Evolutionary conservation across 495 filamentous ascomycete species (phyloP).

Genomic region (Immersiella caudata): DNA sequence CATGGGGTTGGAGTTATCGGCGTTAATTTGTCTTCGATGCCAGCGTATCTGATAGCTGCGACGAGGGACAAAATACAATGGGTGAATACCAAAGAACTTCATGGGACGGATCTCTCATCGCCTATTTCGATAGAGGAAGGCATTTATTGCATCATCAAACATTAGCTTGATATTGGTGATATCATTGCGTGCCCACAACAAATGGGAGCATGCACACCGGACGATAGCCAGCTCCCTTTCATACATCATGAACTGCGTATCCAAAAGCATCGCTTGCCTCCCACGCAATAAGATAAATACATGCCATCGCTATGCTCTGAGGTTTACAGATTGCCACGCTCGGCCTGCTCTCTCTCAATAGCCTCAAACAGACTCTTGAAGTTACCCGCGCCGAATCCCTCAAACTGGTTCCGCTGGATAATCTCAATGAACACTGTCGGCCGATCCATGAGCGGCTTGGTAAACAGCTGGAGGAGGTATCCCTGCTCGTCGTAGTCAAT

Average conservation of each 20-base stretch:
- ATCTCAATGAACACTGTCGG: slow-evolving; percentile 95
- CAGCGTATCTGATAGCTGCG: not conserved
- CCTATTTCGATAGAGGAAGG: too few relatives aligned
- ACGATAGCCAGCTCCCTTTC: too few relatives aligned
- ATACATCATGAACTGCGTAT: too few relatives aligned
- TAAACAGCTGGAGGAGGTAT: slow-evolving; percentile 84
- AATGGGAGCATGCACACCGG: too few relatives aligned
- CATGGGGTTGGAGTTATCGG: not conserved
- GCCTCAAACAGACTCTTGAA: slow-evolving; percentile 93
- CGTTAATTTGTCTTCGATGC: not conserved
- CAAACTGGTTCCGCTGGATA: slow-evolving; percentile 84
- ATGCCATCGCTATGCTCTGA: slow-evolving; percentile 1
- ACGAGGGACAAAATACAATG: not conserved
- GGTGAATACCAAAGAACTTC: too few relatives aligned
- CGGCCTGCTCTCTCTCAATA: slow-evolving; percentile 84
- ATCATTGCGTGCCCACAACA: too few relatives aligned
- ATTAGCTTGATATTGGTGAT: too few relatives aligned
- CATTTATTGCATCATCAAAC: too few relatives aligned
- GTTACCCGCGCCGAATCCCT: slow-evolving; percentile 91
- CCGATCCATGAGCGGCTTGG: slow-evolving; percentile 88
- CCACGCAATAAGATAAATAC: not conserved
- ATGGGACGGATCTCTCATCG: too few relatives aligned
- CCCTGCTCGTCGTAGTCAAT: slow-evolving; percentile 92
- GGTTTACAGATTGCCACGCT: slow-evolving; percentile 72
- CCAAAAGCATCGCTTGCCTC: slow-evolving; percentile 1